Conservation (phyloP, 2,329 filamentous ascomycete genomes). For the Ascochyta koolunga region DNA sequence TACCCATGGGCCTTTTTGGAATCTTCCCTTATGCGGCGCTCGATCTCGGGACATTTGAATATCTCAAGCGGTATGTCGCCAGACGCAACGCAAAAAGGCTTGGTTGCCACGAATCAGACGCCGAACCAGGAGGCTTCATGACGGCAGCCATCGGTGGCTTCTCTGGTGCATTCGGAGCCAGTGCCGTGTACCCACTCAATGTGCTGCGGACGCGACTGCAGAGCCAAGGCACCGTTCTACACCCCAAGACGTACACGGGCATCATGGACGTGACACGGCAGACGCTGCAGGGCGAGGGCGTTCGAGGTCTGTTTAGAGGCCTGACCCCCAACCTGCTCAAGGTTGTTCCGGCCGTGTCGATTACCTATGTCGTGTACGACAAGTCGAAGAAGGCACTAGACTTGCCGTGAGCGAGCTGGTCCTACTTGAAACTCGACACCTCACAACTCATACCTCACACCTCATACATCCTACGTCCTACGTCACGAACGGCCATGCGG, state of each 20-base stretch:
- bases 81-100: constrained; percentile 70
- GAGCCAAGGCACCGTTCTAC: constrained; percentile 91
- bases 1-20: constrained; percentile 91
- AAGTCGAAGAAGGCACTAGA: constrained; percentile 48
- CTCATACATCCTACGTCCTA: not conserved
- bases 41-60: constrained; percentile 93
- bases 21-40: constrained; percentile 99
- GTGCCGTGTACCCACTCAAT: constrained; percentile 94
- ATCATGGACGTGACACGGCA: constrained; percentile 87
- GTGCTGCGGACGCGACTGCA: constrained; percentile 89
- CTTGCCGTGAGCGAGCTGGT: constrained; percentile 32
- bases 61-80: constrained; percentile 79
- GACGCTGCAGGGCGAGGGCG: constrained; percentile 82
- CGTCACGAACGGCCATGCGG: not conserved
- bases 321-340: constrained; percentile 94
- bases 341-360: constrained; percentile 93
- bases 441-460: not conserved
- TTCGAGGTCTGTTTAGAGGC: constrained; percentile 89
- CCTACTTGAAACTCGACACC: not conserved
- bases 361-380: constrained; percentile 59
- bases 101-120: constrained; percentile 80
- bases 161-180: constrained; percentile 89
- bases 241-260: constrained; percentile 87
- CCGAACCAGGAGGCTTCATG: constrained; percentile 76
- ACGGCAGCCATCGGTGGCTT: constrained; percentile 90